Evolutionary conservation across 345 rosid genomes (phyloP).

Genomic region (Gossypium longicalyx): DNA sequence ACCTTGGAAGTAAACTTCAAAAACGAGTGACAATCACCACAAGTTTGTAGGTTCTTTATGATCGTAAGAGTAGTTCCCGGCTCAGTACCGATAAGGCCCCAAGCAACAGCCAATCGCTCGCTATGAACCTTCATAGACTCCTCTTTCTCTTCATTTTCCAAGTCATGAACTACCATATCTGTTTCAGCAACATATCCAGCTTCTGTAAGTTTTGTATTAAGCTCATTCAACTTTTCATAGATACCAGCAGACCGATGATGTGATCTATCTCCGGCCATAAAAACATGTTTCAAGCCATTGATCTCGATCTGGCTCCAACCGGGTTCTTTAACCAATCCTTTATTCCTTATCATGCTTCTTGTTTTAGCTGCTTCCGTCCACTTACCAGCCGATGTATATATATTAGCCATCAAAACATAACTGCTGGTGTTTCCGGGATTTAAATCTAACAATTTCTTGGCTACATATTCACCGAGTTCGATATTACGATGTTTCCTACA

Average conservation of each 20-base stretch:
- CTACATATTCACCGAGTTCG: slow-evolving; percentile 40
- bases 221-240: slow-evolving; percentile 42
- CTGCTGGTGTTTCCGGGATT: slow-evolving; percentile 36
- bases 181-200: slow-evolving; percentile 46
- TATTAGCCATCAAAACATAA: slow-evolving; percentile 40
- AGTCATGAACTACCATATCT: slow-evolving; percentile 39
- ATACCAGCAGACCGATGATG: slow-evolving; percentile 31
- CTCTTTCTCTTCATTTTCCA: slow-evolving; percentile 56
- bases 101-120: slow-evolving; percentile 54
- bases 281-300: slow-evolving; percentile 36
- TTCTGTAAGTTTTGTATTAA: slow-evolving; percentile 32
- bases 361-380: slow-evolving; percentile 44
- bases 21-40: slow-evolving; percentile 53
- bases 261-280: slow-evolving; percentile 43
- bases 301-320: slow-evolving; percentile 47
- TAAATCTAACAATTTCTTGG: slow-evolving; percentile 29
- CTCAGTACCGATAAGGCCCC: slow-evolving; percentile 40
- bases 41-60: slow-evolving; percentile 48
- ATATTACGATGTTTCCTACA: slow-evolving; percentile 34
- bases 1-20: slow-evolving; percentile 43
- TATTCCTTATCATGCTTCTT: slow-evolving; percentile 33
- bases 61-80: slow-evolving; percentile 42
- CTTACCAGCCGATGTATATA: slow-evolving; percentile 34
- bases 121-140: slow-evolving; percentile 45
- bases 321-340: slow-evolving; percentile 37